These are phyloP conservation scores for Cucumis melo DNA, from an alignment of 306 rosid genomes.

Conservation along the genomic window DNA sequence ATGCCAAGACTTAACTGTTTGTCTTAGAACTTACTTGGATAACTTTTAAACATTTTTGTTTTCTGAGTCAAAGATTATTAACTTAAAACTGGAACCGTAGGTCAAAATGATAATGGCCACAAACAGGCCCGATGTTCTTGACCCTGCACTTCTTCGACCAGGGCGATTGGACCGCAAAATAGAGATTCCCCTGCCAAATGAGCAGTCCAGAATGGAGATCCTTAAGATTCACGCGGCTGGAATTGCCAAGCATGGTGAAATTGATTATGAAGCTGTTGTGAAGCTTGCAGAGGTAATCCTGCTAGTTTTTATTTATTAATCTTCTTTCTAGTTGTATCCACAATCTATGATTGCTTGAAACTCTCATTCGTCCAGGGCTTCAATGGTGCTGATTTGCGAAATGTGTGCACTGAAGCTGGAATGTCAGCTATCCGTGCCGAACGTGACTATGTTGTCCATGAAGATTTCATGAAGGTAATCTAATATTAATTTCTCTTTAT, in stretches of 20 bases:
- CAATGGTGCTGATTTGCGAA: constrained; percentile 93
- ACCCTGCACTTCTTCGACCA: constrained; percentile 96
- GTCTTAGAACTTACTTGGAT: not conserved
- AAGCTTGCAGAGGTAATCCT: constrained; percentile 85
- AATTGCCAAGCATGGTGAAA: constrained; percentile 93
- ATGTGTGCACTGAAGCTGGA: constrained; percentile 98
- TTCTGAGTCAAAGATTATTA: not conserved
- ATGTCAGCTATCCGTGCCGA: constrained; percentile 97
- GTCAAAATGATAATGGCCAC: constrained; percentile 99
- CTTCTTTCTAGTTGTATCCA: not conserved
- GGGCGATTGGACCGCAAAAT: constrained; percentile 92
- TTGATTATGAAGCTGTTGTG: constrained; percentile 95
- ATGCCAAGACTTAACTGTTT: not conserved
- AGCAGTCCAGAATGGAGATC: constrained; percentile 89
- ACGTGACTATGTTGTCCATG: constrained; percentile 90
- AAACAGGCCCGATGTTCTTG: constrained; percentile 87
- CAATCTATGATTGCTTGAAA: not conserved
- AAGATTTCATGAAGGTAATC: constrained; percentile 91
- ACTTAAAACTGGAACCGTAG: constrained; percentile 22
- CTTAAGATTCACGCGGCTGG: constrained; percentile 99
- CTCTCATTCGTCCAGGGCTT: constrained; percentile 46
- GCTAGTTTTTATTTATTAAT: not conserved
- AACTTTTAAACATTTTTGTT: not conserved
- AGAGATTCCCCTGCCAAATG: constrained; percentile 95
- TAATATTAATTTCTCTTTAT: not conserved